Evolutionary conservation across 2,329 filamentous ascomycete species (phyloP), one percentile per base, ranked within the genome.

Genomic region (Achaetomium macrosporum): DNA sequence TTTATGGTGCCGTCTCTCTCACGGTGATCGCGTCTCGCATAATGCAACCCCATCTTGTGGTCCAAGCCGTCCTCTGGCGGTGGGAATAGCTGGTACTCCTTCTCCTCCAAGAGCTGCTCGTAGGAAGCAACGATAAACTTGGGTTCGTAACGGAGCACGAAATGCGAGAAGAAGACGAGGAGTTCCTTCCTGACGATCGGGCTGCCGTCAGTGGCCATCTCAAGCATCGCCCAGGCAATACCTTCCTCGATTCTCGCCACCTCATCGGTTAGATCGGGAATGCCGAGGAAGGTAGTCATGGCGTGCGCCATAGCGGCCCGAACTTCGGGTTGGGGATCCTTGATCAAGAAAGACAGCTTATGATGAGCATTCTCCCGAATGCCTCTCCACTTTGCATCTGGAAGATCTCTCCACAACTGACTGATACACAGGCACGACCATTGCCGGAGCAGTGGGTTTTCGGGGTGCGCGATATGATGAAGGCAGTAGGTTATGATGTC

Each of bases 401-500:
- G 84, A 48, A 91, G 87, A 63, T 95, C 88, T 59, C 86, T 81
- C 91, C 92, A 97, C 19, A 99, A 77, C 73, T 96, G 92, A 67
- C 92, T 96, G 57, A 99, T 82, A 70, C 92, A 97, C 9, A 99
- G 77, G 66, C 91, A 96, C 16, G 90, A 91, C 90, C 93, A 99
- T 68, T 99, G 93, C 37, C 93, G 81, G 44, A 99, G 75, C 10
- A 99, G 75, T 1, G 90, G 87, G 60, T 96, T 96, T 57, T 95
- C 87, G 53, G 87, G 82, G 66, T 96, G 93, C 56, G 83, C 81
- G 39, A 97, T 76, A 69, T 97, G 91, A 5, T 80, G 77, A 39
- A 97, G 73, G 66, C 92, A 97, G 61, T 87, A 92, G 36, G 87
- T 84, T 75, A 97, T 92, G 57, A 97, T 85, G 59, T 96, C 91